Evolutionary conservation across 2,329 filamentous ascomycete species (phyloP).

Genomic region (Ascomycota sp.): DNA sequence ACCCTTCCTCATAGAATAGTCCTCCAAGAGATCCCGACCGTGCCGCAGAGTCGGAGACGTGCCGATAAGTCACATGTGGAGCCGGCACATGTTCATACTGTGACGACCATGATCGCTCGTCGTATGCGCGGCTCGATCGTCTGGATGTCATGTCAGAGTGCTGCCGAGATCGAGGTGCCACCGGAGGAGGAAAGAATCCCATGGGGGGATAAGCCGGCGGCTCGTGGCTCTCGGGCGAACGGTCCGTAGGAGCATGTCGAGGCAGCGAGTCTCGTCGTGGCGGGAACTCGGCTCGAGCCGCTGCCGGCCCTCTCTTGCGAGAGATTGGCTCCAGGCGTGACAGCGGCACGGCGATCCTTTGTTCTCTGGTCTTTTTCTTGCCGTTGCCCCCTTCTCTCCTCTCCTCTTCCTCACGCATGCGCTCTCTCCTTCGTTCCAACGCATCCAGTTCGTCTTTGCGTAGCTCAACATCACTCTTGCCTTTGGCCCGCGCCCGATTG

Average conservation of each 20-base stretch:
- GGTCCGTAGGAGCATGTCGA: conserved; percentile 17
- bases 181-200: conserved; percentile 30
- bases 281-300: conserved; percentile 2
- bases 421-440: conserved; percentile 46
- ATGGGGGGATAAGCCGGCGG: conserved; percentile 22
- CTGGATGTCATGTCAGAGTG: conserved; percentile 22
- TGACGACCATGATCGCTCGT: conserved; percentile 21
- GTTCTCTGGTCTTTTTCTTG: conserved; percentile 20
- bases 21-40: conserved; percentile 13
- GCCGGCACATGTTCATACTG: conserved; percentile 23
- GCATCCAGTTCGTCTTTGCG: conserved; percentile 64
- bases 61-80: conserved; percentile 14
- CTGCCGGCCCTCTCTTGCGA: conserved; percentile 13
- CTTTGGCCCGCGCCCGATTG: conserved; percentile 52
- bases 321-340: conserved; percentile 26
- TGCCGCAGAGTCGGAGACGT: conserved; percentile 21
- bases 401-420: conserved; percentile 36
- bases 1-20: conserved; percentile 13
- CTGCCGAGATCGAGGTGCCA: conserved; percentile 17
- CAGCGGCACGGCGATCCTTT: conserved; percentile 31
- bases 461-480: conserved; percentile 61
- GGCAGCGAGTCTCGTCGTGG: conserved; percentile 15
- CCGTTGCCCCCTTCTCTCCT: conserved; percentile 29
- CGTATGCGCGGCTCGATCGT: conserved; percentile 11
- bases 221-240: conserved; percentile 15